phyloP scores from a whole-genome alignment of 2,329 filamentous ascomycete genomes.

The Botrytis deweyae region DNA sequence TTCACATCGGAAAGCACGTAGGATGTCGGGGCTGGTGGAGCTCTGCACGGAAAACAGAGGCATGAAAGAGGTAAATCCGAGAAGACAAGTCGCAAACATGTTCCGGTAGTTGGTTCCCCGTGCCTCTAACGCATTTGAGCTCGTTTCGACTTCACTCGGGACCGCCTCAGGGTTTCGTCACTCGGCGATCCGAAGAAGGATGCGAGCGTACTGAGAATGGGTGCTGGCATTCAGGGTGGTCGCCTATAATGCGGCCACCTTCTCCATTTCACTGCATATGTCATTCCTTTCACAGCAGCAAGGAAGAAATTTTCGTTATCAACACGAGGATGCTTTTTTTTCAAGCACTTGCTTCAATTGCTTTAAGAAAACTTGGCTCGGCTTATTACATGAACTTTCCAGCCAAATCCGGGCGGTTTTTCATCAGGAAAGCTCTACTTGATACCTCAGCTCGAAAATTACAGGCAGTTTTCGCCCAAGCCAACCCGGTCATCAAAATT shows the following conservation, averaged over 20 bases:
- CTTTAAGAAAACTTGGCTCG: neutral
- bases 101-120: neutral
- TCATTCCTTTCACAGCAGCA: constrained; percentile 12
- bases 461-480: neutral
- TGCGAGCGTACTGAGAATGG: neutral
- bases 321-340: neutral
- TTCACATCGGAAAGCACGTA: neutral
- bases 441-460: neutral
- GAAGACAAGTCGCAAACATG: neutral
- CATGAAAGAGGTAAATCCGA: neutral
- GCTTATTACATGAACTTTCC: neutral
- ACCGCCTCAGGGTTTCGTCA: neutral
- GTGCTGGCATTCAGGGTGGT: neutral
- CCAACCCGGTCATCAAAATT: constrained; percentile 1
- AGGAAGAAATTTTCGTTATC: neutral
- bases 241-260: constrained; percentile 1
- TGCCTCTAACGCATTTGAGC: neutral
- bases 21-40: neutral
- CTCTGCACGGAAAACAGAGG: neutral
- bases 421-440: neutral
- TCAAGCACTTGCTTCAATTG: neutral
- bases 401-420: neutral
- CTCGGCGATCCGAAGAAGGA: neutral
- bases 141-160: neutral
- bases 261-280: constrained; percentile 17